Base-by-base conservation (phyloP, 2,329 filamentous ascomycete genomes). In the Cylindrodendrum hubeiense region DNA sequence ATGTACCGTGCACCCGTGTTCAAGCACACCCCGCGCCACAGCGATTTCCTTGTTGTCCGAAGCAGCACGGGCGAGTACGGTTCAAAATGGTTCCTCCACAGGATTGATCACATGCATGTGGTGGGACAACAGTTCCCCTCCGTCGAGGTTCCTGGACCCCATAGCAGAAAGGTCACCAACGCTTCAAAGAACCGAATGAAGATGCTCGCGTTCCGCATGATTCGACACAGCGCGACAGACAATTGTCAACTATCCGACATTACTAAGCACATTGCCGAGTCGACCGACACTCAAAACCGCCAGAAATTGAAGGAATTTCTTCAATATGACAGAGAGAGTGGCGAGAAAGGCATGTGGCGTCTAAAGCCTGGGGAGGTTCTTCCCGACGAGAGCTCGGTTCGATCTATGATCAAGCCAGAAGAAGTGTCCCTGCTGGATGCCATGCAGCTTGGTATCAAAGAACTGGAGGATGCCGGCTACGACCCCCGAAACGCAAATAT, bases 291-390 rank as follows among this genome's bases (percentile, higher is more conserved):
- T 60, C 95, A 98, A 76, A 98, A 98, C 73, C 89, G 96, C 34
- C 95, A 97, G 75, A 98, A 98, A 80, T 91, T 99, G 81, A 96
- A 98, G 75, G 96, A 99, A 74, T 98, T 99, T 78, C 90, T 99
- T 71, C 87, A 90, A 52, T 98, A 98, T 76, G 92, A 96, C 74
- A 95, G 97, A 75, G 92, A 94, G 19, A 81, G 79, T 44, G 75
- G 74, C 8, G 88, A 91, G 57, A 95, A 95, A 75, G 93, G 93
- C 33, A 83, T 86, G 70, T 99, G 96, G 96, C 89, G 91, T 28
- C 87, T 97, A 67, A 89, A 88, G 54, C 84, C 89, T 9, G 89
- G 89, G 22, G 93, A 98, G 71, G 84, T 88, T 1, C 84, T 96
- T 22, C 93, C 95, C 13, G 94, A 97, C 65, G 92, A 95, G 75